phyloP scores from a whole-genome alignment of 345 rosid species.

The Leavenworthia alabamica region DNA sequence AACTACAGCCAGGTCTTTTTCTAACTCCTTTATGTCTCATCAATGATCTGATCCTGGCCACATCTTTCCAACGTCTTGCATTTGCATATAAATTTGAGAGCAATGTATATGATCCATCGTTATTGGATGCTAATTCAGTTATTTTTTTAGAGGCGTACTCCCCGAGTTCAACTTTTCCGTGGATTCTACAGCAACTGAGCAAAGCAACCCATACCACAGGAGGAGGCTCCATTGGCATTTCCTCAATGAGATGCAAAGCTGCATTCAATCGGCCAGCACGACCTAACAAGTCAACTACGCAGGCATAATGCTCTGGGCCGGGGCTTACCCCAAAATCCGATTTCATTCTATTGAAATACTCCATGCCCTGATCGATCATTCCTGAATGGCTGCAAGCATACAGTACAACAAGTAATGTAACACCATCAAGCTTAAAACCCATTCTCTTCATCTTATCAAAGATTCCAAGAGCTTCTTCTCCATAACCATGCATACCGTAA shows the following conservation, averaged over 20 bases:
- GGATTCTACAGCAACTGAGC: slow-evolving; percentile 71
- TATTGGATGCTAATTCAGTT: slow-evolving; percentile 44
- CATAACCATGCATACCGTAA: slow-evolving; percentile 81
- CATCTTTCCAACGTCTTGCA: slow-evolving; percentile 82
- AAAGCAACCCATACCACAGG: slow-evolving; percentile 65
- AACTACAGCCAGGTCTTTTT: slow-evolving; percentile 87
- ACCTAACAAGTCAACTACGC: slow-evolving; percentile 76
- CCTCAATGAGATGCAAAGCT: slow-evolving; percentile 52
- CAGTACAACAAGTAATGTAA: slow-evolving; percentile 65
- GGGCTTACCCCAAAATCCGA: slow-evolving; percentile 49
- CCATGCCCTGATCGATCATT: slow-evolving; percentile 65
- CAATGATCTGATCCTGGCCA: slow-evolving; percentile 57
- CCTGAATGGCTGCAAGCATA: slow-evolving; percentile 94
- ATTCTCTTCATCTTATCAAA: slow-evolving; percentile 52
- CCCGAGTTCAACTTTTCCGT: slow-evolving; percentile 70
- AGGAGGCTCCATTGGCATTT: slow-evolving; percentile 70
- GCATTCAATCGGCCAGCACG: slow-evolving; percentile 64
- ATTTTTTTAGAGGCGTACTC: slow-evolving; percentile 56
- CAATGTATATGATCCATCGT: slow-evolving; percentile 69
- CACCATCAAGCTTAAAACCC: slow-evolving; percentile 54
- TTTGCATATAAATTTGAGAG: slow-evolving; percentile 79
- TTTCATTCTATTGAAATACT: slow-evolving; percentile 50
- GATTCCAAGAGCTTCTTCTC: slow-evolving; percentile 54
- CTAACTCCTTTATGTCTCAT: slow-evolving; percentile 59
- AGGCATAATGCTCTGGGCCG: slow-evolving; percentile 69